Conservation (phyloP, 2,329 filamentous ascomycete genomes). For the Stagonosporopsis rhizophila region DNA sequence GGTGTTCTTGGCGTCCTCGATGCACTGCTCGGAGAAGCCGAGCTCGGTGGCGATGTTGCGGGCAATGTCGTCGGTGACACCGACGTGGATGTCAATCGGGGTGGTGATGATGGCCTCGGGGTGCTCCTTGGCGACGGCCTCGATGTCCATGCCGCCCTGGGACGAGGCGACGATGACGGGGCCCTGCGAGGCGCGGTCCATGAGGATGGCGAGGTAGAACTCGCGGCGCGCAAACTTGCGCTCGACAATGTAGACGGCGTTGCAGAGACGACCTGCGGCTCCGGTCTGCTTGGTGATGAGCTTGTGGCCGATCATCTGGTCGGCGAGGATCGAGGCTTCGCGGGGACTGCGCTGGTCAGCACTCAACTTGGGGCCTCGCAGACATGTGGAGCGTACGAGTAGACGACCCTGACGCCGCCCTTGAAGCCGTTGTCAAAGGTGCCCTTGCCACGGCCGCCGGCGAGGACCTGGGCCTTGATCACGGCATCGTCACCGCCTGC, state of each 20-base stretch:
- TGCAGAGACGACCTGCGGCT: conserved; percentile 90
- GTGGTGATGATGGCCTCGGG: conserved; percentile 96
- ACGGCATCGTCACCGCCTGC: conserved; percentile 88
- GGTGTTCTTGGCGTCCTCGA: conserved; percentile 92
- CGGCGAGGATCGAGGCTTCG: conserved; percentile 94
- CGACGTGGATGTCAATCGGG: conserved; percentile 89
- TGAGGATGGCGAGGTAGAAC: conserved; percentile 98
- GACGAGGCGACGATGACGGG: conserved; percentile 98
- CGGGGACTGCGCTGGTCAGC: conserved; percentile 66
- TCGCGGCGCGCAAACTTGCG: conserved; percentile 99
- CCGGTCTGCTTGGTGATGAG: conserved; percentile 99
- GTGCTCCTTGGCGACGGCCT: conserved; percentile 96
- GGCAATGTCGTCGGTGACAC: conserved; percentile 95
- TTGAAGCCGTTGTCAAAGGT: conserved; percentile 98
- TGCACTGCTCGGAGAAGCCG: conserved; percentile 96
- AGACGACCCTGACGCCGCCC: conserved; percentile 97
- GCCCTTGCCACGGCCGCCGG: conserved; percentile 96
- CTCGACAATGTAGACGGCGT: conserved; percentile 98
- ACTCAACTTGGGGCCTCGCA: not conserved
- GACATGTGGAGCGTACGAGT: conserved; percentile 68
- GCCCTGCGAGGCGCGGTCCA: conserved; percentile 90
- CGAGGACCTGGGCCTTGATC: conserved; percentile 99
- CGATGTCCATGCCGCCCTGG: conserved; percentile 99
- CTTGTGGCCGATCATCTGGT: conserved; percentile 99
- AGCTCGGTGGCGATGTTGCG: conserved; percentile 87